Percentiles rank a stretch among this genome's conserved stretches.
phyloP scores from a whole-genome alignment of 2,329 filamentous ascomycete species.

The Boeremia lycopersici region DNA sequence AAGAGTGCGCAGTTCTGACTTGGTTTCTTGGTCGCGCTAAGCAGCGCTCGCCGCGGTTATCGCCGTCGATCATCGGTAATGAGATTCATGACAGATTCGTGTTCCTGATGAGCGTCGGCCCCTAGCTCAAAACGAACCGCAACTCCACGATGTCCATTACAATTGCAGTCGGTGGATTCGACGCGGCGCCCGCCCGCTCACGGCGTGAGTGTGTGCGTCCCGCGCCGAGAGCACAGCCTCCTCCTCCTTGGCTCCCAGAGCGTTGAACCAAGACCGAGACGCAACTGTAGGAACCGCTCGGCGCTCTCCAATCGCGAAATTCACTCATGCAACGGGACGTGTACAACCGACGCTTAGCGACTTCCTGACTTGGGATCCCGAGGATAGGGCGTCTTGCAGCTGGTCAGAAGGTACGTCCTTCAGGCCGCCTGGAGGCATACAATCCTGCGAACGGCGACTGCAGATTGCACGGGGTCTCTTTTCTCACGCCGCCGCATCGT shows the following conservation, averaged over 20 bases:
- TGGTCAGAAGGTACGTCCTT: constrained; percentile 14
- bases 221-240: constrained; percentile 14
- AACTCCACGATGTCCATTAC: neutral
- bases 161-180: neutral
- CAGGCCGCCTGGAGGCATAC: constrained; percentile 3
- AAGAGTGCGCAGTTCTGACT: constrained; percentile 3
- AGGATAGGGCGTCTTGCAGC: neutral
- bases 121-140: constrained; percentile 5
- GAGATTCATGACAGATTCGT: constrained; percentile 12
- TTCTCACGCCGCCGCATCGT: neutral
- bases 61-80: constrained; percentile 15
- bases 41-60: constrained; percentile 15
- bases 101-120: constrained; percentile 15
- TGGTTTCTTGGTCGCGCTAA: constrained; percentile 6
- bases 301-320: constrained; percentile 12
- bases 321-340: constrained; percentile 7
- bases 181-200: neutral
- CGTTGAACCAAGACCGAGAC: neutral
- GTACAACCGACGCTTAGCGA: constrained; percentile 8
- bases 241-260: constrained; percentile 3
- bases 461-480: neutral
- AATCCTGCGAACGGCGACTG: neutral
- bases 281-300: constrained; percentile 6
- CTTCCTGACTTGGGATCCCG: constrained; percentile 9
- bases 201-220: constrained; percentile 1